Conservation (phyloP, 768 basidiomycete species). For the Agaricus blazei region DNA sequence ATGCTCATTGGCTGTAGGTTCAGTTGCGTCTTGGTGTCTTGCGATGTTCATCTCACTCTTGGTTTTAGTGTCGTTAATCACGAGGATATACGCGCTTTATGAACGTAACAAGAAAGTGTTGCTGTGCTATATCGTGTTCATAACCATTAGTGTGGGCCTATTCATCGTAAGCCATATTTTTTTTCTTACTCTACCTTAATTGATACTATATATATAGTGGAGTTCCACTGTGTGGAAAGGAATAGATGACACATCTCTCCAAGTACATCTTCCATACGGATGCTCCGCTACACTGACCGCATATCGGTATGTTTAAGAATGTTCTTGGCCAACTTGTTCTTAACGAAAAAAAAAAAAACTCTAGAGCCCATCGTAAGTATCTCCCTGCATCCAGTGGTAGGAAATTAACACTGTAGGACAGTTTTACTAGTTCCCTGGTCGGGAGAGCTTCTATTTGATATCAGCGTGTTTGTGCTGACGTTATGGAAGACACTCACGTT, state of each 20-base stretch:
- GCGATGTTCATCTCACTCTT: neutral
- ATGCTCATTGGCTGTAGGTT: conserved; percentile 31
- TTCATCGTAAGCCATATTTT: conserved; percentile 14
- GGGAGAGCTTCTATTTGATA: conserved; percentile 33
- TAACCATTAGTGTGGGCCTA: conserved; percentile 19
- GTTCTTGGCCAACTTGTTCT: neutral
- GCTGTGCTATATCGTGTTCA: conserved; percentile 18
- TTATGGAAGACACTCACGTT: conserved; percentile 27
- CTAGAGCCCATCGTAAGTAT: neutral
- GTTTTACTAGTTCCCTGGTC: conserved; percentile 32
- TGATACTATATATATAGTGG: neutral
- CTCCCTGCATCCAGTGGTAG: neutral
- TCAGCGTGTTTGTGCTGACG: conserved; percentile 35
- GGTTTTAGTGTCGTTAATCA: conserved; percentile 17
- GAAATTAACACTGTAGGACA: conserved; percentile 6
- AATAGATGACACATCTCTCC: neutral
- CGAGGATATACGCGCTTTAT: conserved; percentile 36
- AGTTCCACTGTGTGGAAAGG: neutral
- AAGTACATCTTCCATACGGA: neutral
- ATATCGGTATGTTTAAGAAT: neutral
- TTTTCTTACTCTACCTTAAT: neutral
- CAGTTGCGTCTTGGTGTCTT: neutral
- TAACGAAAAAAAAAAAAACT: neutral
- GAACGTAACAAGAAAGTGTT: conserved; percentile 23
- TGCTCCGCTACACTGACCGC: neutral